These are phyloP conservation scores for Miscanthus sacchariflorus DNA, from an alignment of 202 grass and related monocot genomes.

Conservation along the genomic window DNA sequence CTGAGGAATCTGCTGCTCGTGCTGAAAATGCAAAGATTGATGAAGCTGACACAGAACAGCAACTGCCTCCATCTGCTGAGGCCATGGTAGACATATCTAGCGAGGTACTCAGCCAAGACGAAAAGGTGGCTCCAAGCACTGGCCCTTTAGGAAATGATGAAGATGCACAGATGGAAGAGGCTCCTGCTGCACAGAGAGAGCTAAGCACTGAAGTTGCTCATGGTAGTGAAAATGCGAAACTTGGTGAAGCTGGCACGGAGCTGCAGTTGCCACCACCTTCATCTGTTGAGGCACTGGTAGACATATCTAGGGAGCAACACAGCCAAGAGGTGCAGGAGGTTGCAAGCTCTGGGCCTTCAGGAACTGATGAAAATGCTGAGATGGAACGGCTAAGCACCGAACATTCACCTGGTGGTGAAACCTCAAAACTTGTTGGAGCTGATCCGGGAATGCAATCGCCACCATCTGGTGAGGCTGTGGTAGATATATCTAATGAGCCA, in stretches of 20 bases:
- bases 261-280: constrained; percentile 3
- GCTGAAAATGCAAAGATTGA: neutral
- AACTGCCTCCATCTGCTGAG: constrained; percentile 7
- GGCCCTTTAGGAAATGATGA: neutral
- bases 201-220: neutral
- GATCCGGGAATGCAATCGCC: neutral
- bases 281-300: constrained; percentile 6
- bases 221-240: neutral
- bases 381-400: neutral
- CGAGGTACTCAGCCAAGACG: constrained; percentile 7
- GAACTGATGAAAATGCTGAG: constrained; percentile 3
- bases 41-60: constrained; percentile 4
- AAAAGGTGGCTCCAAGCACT: neutral
- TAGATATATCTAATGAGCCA: constrained; percentile 1
- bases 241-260: constrained; percentile 3
- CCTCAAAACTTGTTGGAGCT: constrained; percentile 7
- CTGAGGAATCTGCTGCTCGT: neutral
- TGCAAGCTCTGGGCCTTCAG: neutral
- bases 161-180: neutral
- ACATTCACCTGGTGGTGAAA: constrained; percentile 13
- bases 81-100: neutral
- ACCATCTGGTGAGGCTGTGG: neutral
- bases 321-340: constrained; percentile 7
- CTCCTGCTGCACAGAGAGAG: neutral
- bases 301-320: neutral